Conservation (phyloP, 371 early-diverging fungal genomes). For the Mortierella sp. region DNA sequence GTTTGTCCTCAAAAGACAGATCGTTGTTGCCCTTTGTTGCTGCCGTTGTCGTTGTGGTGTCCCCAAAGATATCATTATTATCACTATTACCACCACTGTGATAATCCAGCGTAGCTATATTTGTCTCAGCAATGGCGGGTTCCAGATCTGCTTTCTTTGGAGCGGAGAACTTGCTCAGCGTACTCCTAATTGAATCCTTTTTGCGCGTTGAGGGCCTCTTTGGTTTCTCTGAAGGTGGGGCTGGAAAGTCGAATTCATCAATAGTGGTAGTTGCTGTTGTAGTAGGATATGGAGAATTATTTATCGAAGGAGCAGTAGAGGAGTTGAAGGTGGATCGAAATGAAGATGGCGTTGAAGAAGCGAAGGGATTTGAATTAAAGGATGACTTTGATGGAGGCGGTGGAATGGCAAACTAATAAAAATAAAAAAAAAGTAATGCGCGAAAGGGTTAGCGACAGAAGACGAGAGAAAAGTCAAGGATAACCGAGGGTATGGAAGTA, state of each 20-base stretch:
- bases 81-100: background rate
- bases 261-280: background rate
- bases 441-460: background rate
- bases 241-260: slow-evolving; percentile 7
- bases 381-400: slow-evolving; percentile 38
- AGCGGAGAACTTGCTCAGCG: slow-evolving; percentile 39
- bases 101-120: background rate
- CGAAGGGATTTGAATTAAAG: slow-evolving; percentile 46
- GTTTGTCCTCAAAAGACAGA: slow-evolving; percentile 11
- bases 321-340: slow-evolving; percentile 30
- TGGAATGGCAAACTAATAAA: slow-evolving; percentile 42
- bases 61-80: background rate
- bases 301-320: slow-evolving; percentile 27
- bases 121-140: slow-evolving; percentile 9
- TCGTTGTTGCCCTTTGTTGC: slow-evolving; percentile 14
- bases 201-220: slow-evolving; percentile 29
- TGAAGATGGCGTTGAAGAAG: slow-evolving; percentile 37
- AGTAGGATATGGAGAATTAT: slow-evolving; percentile 31
- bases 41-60: slow-evolving; percentile 3
- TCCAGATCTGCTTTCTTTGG: slow-evolving; percentile 37
- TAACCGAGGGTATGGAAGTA: background rate
- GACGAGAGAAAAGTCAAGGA: background rate
- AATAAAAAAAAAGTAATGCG: background rate
- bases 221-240: slow-evolving; percentile 11
- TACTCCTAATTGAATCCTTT: slow-evolving; percentile 46